Base-by-base conservation (phyloP, 495 filamentous ascomycete genomes). In the Astrothelium subdiscretum region DNA sequence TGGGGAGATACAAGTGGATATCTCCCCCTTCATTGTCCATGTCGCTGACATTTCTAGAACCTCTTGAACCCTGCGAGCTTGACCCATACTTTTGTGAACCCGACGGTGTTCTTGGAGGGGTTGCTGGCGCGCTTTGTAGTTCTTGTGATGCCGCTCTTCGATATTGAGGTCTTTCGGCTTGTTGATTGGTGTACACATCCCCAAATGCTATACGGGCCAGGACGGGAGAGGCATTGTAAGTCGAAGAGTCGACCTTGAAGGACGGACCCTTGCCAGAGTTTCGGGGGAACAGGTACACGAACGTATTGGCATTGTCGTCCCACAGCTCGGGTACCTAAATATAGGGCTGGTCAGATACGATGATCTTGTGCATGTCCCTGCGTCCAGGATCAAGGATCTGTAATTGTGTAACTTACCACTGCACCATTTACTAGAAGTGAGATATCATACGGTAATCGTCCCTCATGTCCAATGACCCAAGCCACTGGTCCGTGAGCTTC, bases 251-350 rank as follows among this genome's bases (percentile, higher is more conserved):
- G 12, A 95, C 77, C 67, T 83, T 88, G 73, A 96, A 95, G 10
- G 88, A 95, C 10, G 94, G 79, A 0, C 86, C 80, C 57, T 79
- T 80, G 52, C 83, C 81, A 58, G 80, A 81, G 35, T 77, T 83
- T 44, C 82, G 82, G 2, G 90, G 83, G 68, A 89, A 88, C 8
- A 97, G 76, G 68, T 94, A 95, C 29, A 98, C 81, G 60, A 84
- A 84, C n/a, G 90, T 87, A 69, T 92, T 87, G 11, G 66, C 65
- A 44, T 79, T 69, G 38, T 94, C 87, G 66, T 91, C 86, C 95
- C 95, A 97, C 31, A 98, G 73, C 74, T 97, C 95, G 0, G 85
- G 79, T 12, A 95, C 81, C 87, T 92, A 63, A 29, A 54, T 29
- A 8, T 20, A 48, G 20, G 18, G 18, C 42, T 11, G 20, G 42